These are phyloP conservation scores for Fusarium foetens DNA, from an alignment of 2,329 filamentous ascomycete species.

Conservation along the genomic window DNA sequence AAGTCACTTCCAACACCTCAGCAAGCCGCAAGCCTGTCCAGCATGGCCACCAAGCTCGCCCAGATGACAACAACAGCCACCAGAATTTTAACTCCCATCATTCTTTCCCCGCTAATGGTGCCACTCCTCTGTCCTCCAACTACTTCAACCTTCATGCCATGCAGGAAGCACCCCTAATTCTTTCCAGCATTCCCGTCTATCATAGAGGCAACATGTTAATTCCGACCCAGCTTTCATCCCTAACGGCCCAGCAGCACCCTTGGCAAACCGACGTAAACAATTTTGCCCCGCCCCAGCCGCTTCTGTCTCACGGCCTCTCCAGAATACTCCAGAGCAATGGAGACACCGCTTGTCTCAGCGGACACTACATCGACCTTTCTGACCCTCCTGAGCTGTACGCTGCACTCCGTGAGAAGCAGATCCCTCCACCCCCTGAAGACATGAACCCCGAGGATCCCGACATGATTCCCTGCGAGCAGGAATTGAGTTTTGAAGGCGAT, in stretches of 20 bases:
- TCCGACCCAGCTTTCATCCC: conserved; percentile 58
- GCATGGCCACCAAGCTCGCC: conserved; percentile 69
- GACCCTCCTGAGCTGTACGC: conserved; percentile 82
- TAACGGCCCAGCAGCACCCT: conserved; percentile 60
- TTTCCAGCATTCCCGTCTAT: conserved; percentile 63
- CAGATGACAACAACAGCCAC: conserved; percentile 67
- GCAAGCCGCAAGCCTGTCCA: conserved; percentile 66
- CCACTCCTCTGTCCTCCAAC: conserved; percentile 62
- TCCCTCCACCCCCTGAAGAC: conserved; percentile 79
- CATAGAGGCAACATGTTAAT: conserved; percentile 68
- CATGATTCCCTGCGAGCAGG: conserved; percentile 80
- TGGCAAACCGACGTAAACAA: conserved; percentile 62
- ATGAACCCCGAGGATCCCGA: conserved; percentile 83
- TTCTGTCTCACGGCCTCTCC: conserved; percentile 78
- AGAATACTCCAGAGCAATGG: conserved; percentile 79
- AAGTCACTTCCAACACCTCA: conserved; percentile 54
- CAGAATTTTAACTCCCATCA: conserved; percentile 59
- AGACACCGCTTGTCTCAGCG: conserved; percentile 72
- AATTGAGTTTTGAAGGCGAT: conserved; percentile 81
- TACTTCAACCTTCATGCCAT: conserved; percentile 65
- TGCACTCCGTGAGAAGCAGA: conserved; percentile 77
- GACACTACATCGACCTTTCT: conserved; percentile 60
- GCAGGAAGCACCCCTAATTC: conserved; percentile 65
- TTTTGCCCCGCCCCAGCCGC: conserved; percentile 68
- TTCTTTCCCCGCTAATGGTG: conserved; percentile 56